Percentiles rank a stretch among this genome's conserved stretches.
phyloP scores from a whole-genome alignment of 805 yeast species.

The Pichia paraexigua region DNA sequence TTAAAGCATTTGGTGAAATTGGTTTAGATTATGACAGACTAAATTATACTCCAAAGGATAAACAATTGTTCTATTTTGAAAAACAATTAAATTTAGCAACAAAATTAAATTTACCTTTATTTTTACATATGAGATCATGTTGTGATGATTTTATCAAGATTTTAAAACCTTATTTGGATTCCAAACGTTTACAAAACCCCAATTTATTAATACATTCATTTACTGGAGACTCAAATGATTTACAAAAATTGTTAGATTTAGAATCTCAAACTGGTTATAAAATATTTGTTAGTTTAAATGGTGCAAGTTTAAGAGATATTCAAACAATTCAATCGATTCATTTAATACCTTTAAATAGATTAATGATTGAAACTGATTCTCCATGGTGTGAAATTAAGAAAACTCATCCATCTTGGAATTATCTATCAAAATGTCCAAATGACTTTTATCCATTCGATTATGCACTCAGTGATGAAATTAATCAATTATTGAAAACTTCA shows the following conservation, averaged over 20 bases:
- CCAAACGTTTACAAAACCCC: constrained; percentile 28
- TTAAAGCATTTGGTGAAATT: constrained; percentile 88
- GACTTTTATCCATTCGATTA: constrained; percentile 40
- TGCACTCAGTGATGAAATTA: constrained; percentile 9
- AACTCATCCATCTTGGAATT: constrained; percentile 66
- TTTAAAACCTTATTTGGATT: constrained; percentile 51
- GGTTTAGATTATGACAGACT: constrained; percentile 93
- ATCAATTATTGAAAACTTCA: constrained; percentile 1
- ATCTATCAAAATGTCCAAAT: constrained; percentile 49
- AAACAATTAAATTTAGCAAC: constrained; percentile 63
- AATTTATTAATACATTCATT: constrained; percentile 93
- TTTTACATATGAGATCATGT: constrained; percentile 84
- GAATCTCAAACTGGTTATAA: constrained; percentile 30
- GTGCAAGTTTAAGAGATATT: constrained; percentile 79
- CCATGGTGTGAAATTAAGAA: constrained; percentile 97
- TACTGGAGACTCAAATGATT: constrained; percentile 71
- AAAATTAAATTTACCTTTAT: constrained; percentile 62
- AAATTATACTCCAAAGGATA: constrained; percentile 59
- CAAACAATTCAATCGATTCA: constrained; percentile 63
- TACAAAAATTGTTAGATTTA: constrained; percentile 41
- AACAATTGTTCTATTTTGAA: constrained; percentile 61
- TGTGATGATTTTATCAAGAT: constrained; percentile 68
- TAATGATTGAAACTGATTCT: constrained; percentile 90
- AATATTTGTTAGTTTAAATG: constrained; percentile 77
- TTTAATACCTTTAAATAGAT: constrained; percentile 57